Percentiles rank a stretch among this genome's conserved stretches.
Conservation (phyloP, 2,329 filamentous ascomycete species). For the Phaeoacremonium minimum region DNA sequence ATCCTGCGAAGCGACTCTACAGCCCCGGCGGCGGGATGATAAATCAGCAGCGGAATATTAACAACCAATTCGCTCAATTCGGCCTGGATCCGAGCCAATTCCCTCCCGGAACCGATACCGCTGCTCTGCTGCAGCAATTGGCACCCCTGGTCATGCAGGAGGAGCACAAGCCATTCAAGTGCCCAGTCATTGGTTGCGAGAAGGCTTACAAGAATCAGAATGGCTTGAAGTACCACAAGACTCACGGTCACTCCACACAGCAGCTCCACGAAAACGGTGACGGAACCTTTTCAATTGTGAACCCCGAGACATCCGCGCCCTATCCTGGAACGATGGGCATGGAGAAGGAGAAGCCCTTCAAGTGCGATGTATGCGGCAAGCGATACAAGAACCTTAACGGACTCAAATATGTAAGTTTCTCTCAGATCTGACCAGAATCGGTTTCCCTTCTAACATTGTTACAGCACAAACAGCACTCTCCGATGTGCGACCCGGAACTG, state of each 20-base stretch:
- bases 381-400: conserved; percentile 99
- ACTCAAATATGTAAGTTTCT: conserved; percentile 75
- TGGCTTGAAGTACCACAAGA: conserved; percentile 84
- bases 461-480: conserved; percentile 75
- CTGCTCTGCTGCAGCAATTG: conserved; percentile 51
- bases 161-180: conserved; percentile 96
- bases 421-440: background rate
- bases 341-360: conserved; percentile 99
- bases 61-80: conserved; percentile 66
- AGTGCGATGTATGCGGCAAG: conserved; percentile 94
- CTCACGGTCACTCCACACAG: conserved; percentile 93
- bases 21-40: conserved; percentile 74
- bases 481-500: conserved; percentile 83
- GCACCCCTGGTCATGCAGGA: conserved; percentile 68
- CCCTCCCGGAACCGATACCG: conserved; percentile 68
- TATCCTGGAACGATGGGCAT: conserved; percentile 97
- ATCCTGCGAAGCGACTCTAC: conserved; percentile 90
- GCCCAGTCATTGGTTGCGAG: conserved; percentile 95
- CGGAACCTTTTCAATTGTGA: conserved; percentile 96
- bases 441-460: conserved; percentile 23
- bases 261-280: conserved; percentile 95
- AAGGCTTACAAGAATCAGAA: conserved; percentile 99
- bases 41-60: conserved; percentile 57
- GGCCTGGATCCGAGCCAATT: conserved; percentile 74
- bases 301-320: conserved; percentile 87